Percentiles rank a stretch among this genome's conserved stretches.
phyloP scores from a whole-genome alignment of 2,329 filamentous ascomycete genomes.

The Phialophora chinensis region DNA sequence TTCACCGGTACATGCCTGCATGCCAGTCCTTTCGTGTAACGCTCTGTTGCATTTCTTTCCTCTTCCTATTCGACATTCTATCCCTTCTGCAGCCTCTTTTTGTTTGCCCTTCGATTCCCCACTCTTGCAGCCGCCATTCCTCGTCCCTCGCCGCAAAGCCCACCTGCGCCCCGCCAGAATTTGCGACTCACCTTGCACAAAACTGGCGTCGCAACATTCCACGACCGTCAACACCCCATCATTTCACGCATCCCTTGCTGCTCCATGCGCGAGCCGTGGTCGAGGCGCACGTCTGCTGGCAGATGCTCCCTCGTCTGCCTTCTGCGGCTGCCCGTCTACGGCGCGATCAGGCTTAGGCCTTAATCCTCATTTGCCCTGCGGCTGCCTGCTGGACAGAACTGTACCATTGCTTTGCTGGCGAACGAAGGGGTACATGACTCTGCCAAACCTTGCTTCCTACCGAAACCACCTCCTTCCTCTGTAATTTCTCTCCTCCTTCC shows the following conservation, averaged over 20 bases:
- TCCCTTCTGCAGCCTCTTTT: constrained; percentile 12
- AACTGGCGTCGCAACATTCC: constrained; percentile 39
- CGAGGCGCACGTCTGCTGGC: constrained; percentile 37
- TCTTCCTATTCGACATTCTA: not conserved
- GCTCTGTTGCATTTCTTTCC: constrained; percentile 8
- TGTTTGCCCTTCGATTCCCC: constrained; percentile 15
- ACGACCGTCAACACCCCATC: constrained; percentile 44
- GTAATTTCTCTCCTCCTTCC: constrained; percentile 37
- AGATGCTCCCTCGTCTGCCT: constrained; percentile 36
- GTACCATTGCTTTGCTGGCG: constrained; percentile 39
- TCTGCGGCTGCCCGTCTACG: constrained; percentile 34
- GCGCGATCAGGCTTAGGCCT: constrained; percentile 34
- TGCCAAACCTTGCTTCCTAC: constrained; percentile 37
- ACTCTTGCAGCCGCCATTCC: constrained; percentile 19
- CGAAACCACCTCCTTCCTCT: constrained; percentile 30
- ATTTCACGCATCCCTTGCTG: constrained; percentile 37
- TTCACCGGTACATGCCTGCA: constrained; percentile 30
- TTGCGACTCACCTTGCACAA: constrained; percentile 37
- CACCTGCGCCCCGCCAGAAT: constrained; percentile 28
- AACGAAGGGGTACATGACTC: constrained; percentile 41
- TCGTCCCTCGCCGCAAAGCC: constrained; percentile 32
- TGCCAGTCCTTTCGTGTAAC: constrained; percentile 27
- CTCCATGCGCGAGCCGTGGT: constrained; percentile 39
- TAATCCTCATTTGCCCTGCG: constrained; percentile 40
- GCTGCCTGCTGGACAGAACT: constrained; percentile 43